Evolutionary conservation across 495 filamentous ascomycete species (phyloP).

Genomic region (Aspergillus campestris): DNA sequence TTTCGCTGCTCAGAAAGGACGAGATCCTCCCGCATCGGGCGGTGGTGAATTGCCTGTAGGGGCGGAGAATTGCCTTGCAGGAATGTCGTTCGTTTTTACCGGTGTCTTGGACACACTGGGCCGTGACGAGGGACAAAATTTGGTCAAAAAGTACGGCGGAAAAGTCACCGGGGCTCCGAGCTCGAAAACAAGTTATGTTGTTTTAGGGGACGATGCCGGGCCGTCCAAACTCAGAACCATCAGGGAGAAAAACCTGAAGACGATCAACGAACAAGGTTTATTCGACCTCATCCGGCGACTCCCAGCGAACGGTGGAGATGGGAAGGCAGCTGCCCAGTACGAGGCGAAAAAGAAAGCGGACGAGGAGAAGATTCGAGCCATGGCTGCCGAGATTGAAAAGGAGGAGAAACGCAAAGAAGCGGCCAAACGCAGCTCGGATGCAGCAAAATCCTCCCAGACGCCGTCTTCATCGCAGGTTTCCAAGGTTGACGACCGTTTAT

Average conservation of each 20-base stretch:
- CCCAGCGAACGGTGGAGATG: conserved; percentile 76
- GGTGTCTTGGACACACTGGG: conserved; percentile 71
- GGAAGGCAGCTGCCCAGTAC: conserved; percentile 76
- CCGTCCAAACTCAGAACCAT: conserved; percentile 93
- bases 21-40: conserved; percentile 52
- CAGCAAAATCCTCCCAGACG: conserved; percentile 7
- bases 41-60: conserved; percentile 70
- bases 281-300: conserved; percentile 79
- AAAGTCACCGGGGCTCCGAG: conserved; percentile 82
- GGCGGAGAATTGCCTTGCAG: conserved; percentile 82
- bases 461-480: conserved; percentile 14
- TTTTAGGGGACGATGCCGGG: conserved; percentile 84
- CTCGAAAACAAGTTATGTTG: conserved; percentile 86
- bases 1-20: conserved; percentile 46
- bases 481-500: conserved; percentile 59
- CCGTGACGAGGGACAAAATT: conserved; percentile 74
- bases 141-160: conserved; percentile 90
- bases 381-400: conserved; percentile 74
- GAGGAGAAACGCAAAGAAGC: conserved; percentile 41
- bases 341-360: conserved; percentile 77
- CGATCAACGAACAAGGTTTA: conserved; percentile 87
- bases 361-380: conserved; percentile 63
- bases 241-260: conserved; percentile 63
- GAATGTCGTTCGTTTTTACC: conserved; percentile 96
- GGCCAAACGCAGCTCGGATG: conserved; percentile 10